Base-by-base conservation (phyloP, 371 early-diverging fungal genomes). In the Rhizopus delemar region DNA sequence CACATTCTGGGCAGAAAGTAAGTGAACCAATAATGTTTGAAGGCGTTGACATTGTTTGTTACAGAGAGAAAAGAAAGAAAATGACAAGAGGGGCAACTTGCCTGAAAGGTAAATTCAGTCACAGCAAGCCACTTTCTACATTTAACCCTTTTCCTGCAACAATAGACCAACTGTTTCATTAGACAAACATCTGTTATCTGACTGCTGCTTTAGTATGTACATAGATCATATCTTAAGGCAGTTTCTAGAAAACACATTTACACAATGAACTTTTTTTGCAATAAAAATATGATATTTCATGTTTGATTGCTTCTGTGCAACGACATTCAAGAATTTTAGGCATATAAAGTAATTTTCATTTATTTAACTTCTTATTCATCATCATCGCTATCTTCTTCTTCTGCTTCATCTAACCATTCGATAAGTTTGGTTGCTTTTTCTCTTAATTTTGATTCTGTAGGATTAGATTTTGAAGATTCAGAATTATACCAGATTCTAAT, bases 1-100 rank as follows among this genome's bases (percentile, higher is more conserved):
- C 93, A 71, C 95, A 96, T 62, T 87, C 87, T 32, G 86, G 84
- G 70, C 96, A 96, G 65, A 95, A 96, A 41, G 91, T 82, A 56
- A 91, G 85, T 2, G 88, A 88, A 59, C 87, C 87, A 56, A 81
- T 78, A 29, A 72, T 64, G 46, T 74, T 74, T 32, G 69, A 64
- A 48, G 73, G 52, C 22, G 31, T 41, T 53, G 62, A 34, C 62
- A 66, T 66, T 46, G 34, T 41, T 53, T 34, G 36, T 46, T 32
- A 31, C 41, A 36, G 16, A 51, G 38, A 8, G 15, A 62, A 36
- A 46, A 56, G 46, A 58, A 54, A 39, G 55, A 58, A 51, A 54
- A 39, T n/a, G 8, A 32, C 22, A 59, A 60, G 56, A 56, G 8
- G 33, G 11, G 41, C 12, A 51, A 50, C 43, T 46, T 41, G 36